Conservation (phyloP, 225 moss, liverwort and hornwort species). For the Sphagnum contortum region DNA sequence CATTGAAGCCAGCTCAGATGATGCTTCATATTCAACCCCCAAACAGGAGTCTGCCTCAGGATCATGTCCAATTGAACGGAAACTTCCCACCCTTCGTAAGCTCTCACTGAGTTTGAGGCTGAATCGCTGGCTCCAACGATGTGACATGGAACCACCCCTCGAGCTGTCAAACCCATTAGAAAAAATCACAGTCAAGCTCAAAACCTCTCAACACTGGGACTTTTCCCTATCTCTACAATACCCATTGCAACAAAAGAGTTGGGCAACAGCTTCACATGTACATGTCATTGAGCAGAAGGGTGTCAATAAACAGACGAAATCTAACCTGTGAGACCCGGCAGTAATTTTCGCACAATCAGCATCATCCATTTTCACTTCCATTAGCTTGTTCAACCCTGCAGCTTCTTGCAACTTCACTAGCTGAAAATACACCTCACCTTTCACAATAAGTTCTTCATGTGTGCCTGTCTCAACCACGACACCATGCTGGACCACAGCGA, state of each 20-base stretch:
- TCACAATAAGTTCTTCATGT: conserved; percentile 25
- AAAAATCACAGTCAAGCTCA: too few species aligned
- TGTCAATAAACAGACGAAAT: too few species aligned
- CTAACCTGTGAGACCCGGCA: too few species aligned
- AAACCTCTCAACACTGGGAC: too few species aligned
- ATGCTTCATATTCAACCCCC: conserved; percentile 37
- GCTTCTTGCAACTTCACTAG: conserved; percentile 52
- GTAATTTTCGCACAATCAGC: conserved; percentile 35
- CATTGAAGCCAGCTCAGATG: conserved; percentile 15
- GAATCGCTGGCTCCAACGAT: conserved; percentile 4
- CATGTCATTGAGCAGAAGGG: too few species aligned
- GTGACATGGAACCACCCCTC: conserved; percentile 32
- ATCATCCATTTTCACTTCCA: conserved; percentile 20
- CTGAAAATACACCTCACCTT: conserved; percentile 44
- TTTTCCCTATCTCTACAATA: conserved; percentile 10
- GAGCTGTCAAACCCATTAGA: conserved; percentile 3
- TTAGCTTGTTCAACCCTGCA: conserved; percentile 24
- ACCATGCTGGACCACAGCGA: conserved; percentile 74
- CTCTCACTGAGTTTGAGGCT: conserved; percentile 49
- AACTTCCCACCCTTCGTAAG: conserved; percentile 37
- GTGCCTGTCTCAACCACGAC: conserved; percentile 65
- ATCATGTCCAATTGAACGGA: conserved; percentile 36
- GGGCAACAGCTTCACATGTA: too few species aligned
- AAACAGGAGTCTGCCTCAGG: conserved; percentile 67
- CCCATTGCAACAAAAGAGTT: not conserved